Evolutionary conservation across 495 filamentous ascomycete genomes (phyloP).

Genomic region (Trichodelitschia bisporula): DNA sequence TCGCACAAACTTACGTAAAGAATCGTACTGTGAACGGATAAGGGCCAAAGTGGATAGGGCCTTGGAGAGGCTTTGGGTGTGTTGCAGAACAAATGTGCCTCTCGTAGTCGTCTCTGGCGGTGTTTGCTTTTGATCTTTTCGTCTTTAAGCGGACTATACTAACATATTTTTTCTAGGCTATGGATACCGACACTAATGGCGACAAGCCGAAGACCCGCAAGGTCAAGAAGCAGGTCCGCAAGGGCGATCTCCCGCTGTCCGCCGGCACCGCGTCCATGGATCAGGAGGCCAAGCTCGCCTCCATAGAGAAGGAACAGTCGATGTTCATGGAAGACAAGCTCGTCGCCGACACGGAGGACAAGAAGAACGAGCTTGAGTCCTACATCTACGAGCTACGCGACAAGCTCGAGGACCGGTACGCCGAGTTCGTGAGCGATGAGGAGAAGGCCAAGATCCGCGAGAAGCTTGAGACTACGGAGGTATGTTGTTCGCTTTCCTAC

Average conservation of each 20-base stretch:
- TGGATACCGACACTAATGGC: conserved; percentile 52
- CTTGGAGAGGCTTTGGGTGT: no score
- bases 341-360: conserved; percentile 92
- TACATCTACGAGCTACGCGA: conserved; percentile 90
- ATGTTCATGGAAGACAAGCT: conserved; percentile 99
- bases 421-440: conserved; percentile 55
- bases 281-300: conserved; percentile 31
- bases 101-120: conserved; percentile 2
- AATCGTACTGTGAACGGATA: no score
- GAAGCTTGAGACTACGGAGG: conserved; percentile 65
- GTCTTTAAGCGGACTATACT: neutral
- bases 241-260: conserved; percentile 81
- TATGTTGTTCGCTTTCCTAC: conserved; percentile 22
- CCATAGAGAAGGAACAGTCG: conserved; percentile 54
- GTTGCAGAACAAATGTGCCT: no score
- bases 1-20: no score
- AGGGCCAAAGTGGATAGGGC: no score
- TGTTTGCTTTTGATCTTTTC: neutral
- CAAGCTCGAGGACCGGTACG: conserved; percentile 63
- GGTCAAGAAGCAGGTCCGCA: conserved; percentile 98
- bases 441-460: conserved; percentile 68
- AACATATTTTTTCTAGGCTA: conserved; percentile 31
- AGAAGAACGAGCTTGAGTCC: conserved; percentile 97
- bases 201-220: conserved; percentile 88
- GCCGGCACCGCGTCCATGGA: conserved; percentile 63